These are phyloP conservation scores for Miscanthus sacchariflorus DNA, from an alignment of 202 grass and related monocot species.

Conservation along the genomic window DNA sequence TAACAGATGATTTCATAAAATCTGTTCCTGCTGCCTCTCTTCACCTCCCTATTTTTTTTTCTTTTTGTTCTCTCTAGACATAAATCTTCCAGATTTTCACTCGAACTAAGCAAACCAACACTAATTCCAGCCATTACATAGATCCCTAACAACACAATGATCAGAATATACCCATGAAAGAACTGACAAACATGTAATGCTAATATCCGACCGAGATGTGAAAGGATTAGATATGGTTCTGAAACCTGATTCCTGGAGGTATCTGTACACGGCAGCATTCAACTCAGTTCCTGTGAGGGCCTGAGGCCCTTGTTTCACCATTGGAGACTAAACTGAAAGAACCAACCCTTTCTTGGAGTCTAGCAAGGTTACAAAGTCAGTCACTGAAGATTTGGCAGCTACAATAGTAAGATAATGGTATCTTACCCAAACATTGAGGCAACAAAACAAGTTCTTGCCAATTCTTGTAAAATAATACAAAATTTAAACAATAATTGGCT, in stretches of 20 bases:
- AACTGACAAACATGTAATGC: not conserved
- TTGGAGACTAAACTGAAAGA: not conserved
- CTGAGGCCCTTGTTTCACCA: not conserved
- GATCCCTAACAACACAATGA: conserved; percentile 4
- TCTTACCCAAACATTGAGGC: not conserved
- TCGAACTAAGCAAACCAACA: not conserved
- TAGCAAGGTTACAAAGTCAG: not conserved
- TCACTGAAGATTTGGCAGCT: conserved; percentile 1
- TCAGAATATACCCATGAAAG: not conserved
- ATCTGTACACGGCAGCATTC: conserved; percentile 26
- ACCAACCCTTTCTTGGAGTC: not conserved
- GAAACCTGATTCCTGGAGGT: conserved; percentile 22
- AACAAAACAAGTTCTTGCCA: not conserved
- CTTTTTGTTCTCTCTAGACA: not conserved
- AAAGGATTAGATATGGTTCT: not conserved
- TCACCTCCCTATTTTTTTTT: not conserved
- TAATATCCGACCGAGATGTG: not conserved
- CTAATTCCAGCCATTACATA: not conserved
- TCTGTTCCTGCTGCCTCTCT: not conserved
- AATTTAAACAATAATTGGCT: not conserved
- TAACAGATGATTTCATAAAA: not conserved
- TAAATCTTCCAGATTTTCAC: not conserved
- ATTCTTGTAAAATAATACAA: not conserved
- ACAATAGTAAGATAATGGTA: not conserved
- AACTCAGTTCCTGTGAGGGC: conserved; percentile 19